Percentiles rank a stretch among this genome's conserved stretches.
Conservation (phyloP, 306 rosid species). For the Lablab purpureus region DNA sequence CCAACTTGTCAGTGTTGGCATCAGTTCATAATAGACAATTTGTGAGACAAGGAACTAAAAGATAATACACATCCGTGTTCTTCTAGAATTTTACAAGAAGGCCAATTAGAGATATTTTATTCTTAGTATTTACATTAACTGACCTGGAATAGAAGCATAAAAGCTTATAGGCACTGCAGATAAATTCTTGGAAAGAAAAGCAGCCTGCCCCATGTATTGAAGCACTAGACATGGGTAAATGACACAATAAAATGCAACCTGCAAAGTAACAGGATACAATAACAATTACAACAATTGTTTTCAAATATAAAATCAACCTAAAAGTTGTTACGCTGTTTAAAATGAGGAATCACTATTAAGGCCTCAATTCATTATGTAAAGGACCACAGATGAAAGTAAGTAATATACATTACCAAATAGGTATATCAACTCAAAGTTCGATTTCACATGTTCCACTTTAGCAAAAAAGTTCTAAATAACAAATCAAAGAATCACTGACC, state of each 20-base stretch:
- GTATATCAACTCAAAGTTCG: conserved; percentile 37
- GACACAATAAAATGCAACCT: conserved; percentile 74
- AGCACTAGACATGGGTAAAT: conserved; percentile 81
- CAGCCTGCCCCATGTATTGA: conserved; percentile 97
- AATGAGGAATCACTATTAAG: conserved; percentile 26
- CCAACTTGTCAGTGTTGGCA: not conserved
- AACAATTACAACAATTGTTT: conserved; percentile 31
- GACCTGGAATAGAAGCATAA: conserved; percentile 90
- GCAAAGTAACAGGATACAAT: conserved; percentile 48
- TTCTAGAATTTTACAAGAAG: conserved; percentile 33
- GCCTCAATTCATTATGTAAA: conserved; percentile 13
- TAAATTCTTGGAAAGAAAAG: conserved; percentile 81
- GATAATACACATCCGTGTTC: conserved; percentile 13
- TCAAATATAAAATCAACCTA: conserved; percentile 38
- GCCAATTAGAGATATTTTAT: conserved; percentile 15
- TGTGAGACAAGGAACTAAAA: conserved; percentile 1
- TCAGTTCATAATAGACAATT: conserved; percentile 31
- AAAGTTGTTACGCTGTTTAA: conserved; percentile 34
- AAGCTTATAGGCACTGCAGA: conserved; percentile 74
- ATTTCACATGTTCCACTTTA: conserved; percentile 32
- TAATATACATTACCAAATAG: conserved; percentile 5
- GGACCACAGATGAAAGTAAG: conserved; percentile 31
- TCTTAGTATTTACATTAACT: conserved; percentile 47
- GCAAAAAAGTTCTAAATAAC: conserved; percentile 17
- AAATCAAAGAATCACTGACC: conserved; percentile 15